phyloP scores from a whole-genome alignment of 768 basidiomycete genomes.

The Phanerochaete sordida region DNA sequence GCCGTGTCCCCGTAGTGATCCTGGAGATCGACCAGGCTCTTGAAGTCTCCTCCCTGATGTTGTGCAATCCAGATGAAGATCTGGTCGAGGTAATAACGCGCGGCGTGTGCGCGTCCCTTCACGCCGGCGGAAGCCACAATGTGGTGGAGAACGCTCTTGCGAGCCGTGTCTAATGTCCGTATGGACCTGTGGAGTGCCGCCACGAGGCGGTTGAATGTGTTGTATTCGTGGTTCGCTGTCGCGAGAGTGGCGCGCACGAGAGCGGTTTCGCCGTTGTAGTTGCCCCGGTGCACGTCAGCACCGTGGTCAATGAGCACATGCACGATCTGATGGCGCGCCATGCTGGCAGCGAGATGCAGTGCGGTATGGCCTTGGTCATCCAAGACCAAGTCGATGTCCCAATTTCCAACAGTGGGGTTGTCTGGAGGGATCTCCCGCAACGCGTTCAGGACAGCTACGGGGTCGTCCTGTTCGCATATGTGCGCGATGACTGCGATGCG shows the following conservation, averaged over 20 bases:
- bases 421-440: slow-evolving; percentile 60
- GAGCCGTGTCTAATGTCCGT: slow-evolving; percentile 83
- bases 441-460: slow-evolving; percentile 54
- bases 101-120: slow-evolving; percentile 78
- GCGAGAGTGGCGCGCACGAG: slow-evolving; percentile 90
- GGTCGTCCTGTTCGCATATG: slow-evolving; percentile 70
- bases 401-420: slow-evolving; percentile 25
- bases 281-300: slow-evolving; percentile 88
- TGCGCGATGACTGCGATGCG: slow-evolving; percentile 60
- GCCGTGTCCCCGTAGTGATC: slow-evolving; percentile 97
- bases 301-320: slow-evolving; percentile 70
- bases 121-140: slow-evolving; percentile 88
- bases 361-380: slow-evolving; percentile 96
- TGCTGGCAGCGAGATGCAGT: slow-evolving; percentile 87
- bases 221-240: slow-evolving; percentile 78
- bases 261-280: slow-evolving; percentile 91
- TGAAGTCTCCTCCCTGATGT: slow-evolving; percentile 71
- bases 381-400: slow-evolving; percentile 78
- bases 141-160: slow-evolving; percentile 88
- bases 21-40: slow-evolving; percentile 81
- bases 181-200: slow-evolving; percentile 67
- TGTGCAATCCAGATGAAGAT: slow-evolving; percentile 85
- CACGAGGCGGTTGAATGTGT: slow-evolving; percentile 69
- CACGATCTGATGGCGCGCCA: slow-evolving; percentile 67
- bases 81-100: slow-evolving; percentile 89